Conservation (phyloP, 169 alveolate genomes). For the Plasmodium chabaudi region DNA sequence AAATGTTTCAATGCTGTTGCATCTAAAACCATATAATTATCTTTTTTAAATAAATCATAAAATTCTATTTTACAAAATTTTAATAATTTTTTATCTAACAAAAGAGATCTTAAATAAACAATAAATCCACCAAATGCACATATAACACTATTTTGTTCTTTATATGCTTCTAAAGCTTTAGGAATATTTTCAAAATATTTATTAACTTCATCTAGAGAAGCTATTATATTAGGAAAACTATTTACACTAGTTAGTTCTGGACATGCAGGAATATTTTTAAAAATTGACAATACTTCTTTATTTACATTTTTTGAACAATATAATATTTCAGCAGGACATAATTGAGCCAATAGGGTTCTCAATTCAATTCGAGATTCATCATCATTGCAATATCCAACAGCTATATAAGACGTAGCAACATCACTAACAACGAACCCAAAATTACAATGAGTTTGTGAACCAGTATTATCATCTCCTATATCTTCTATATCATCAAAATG, state of each 20-base stretch:
- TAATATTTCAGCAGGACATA: slow-evolving; percentile 89
- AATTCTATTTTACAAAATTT: slow-evolving; percentile 64
- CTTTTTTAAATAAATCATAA: slow-evolving; percentile 48
- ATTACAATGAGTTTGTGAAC: slow-evolving; percentile 57
- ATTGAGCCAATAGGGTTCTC: slow-evolving; percentile 85
- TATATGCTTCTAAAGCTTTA: slow-evolving; percentile 25
- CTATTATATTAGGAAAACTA: slow-evolving; percentile 42
- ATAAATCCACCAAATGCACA: slow-evolving; percentile 70
- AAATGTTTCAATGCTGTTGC: slow-evolving; percentile 89
- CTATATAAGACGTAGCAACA: slow-evolving; percentile 86
- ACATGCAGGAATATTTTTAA: slow-evolving; percentile 76
- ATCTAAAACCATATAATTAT: slow-evolving; percentile 78
- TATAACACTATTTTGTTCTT: slow-evolving; percentile 63
- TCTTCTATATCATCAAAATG: slow-evolving; percentile 74
- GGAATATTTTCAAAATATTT: slow-evolving; percentile 67
- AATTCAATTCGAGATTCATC: slow-evolving; percentile 79
- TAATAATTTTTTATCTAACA: slow-evolving; percentile 53
- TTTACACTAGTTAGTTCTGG: slow-evolving; percentile 74
- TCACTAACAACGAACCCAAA: slow-evolving; percentile 92
- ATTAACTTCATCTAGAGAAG: slow-evolving; percentile 49
- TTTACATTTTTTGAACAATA: slow-evolving; percentile 79
- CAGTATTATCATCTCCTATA: neutral
- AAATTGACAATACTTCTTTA: slow-evolving; percentile 52
- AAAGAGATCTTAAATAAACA: slow-evolving; percentile 30
- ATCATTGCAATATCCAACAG: slow-evolving; percentile 87